Conservation (phyloP, 108 stramenopile species). For the Nannochloropsis oceanica region DNA sequence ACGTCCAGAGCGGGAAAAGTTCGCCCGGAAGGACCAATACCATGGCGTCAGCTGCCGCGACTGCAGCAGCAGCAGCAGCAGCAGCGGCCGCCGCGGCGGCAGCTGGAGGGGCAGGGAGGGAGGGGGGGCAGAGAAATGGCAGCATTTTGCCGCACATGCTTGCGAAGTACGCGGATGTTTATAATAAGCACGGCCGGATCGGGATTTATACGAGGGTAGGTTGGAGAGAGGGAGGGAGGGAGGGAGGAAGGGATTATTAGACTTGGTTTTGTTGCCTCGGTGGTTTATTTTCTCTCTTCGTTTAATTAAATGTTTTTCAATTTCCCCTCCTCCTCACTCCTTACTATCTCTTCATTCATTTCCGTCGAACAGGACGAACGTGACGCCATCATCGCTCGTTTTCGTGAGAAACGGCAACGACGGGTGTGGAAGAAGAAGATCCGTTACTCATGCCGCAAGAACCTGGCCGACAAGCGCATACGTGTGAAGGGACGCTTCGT, state of each 20-base stretch:
- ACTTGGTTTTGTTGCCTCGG: no score
- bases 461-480: slow-evolving; percentile 78
- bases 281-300: no score
- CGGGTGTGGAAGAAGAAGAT: slow-evolving; percentile 88
- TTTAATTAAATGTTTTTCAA: no score
- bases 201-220: slow-evolving; percentile 69
- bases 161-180: slow-evolving; percentile 38
- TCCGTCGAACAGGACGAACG: slow-evolving; percentile 69
- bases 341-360: neutral
- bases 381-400: slow-evolving; percentile 73
- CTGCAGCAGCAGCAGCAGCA: neutral
- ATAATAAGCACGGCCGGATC: slow-evolving; percentile 86
- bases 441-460: slow-evolving; percentile 83
- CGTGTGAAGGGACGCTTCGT: slow-evolving; percentile 94
- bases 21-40: neutral
- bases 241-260: no score
- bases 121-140: neutral
- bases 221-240: neutral
- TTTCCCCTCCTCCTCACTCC: neutral
- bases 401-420: slow-evolving; percentile 63
- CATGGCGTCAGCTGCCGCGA: neutral
- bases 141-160: slow-evolving; percentile 29
- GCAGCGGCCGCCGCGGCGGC: neutral
- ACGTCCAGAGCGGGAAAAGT: neutral
- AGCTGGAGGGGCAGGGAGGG: neutral